phyloP scores from a whole-genome alignment of 805 yeast genomes.

The Ogataea saltuana region DNA sequence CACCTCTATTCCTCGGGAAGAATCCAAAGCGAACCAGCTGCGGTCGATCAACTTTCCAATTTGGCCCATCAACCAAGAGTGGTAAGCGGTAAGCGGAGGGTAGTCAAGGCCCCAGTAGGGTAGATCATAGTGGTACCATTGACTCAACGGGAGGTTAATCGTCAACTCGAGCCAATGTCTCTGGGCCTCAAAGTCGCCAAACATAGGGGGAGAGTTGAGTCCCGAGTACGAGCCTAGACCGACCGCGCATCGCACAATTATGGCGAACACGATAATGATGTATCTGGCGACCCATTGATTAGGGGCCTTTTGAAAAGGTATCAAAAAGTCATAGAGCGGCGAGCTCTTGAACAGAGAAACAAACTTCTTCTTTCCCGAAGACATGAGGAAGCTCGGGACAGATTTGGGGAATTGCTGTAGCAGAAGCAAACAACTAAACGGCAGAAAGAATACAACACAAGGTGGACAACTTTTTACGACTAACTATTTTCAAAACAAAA shows the following conservation, averaged over 20 bases:
- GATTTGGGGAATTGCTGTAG: not conserved
- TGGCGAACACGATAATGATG: constrained; percentile 67
- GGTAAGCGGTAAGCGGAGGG: constrained; percentile 95
- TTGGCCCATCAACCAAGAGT: constrained; percentile 76
- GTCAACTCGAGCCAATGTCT: constrained; percentile 98
- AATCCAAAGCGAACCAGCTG: constrained; percentile 72
- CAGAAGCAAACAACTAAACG: not conserved
- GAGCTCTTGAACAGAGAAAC: constrained; percentile 43
- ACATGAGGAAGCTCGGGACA: not conserved
- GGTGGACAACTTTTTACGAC: no score
- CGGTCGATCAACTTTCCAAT: constrained; percentile 66
- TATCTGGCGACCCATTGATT: constrained; percentile 91
- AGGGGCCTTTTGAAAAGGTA: constrained; percentile 75
- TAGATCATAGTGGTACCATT: constrained; percentile 90
- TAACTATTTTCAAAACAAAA: not conserved
- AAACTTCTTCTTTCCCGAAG: constrained; percentile 21
- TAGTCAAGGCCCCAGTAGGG: constrained; percentile 97
- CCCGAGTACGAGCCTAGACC: constrained; percentile 93
- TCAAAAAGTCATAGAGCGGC: constrained; percentile 76
- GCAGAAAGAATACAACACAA: not conserved
- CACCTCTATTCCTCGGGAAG: constrained; percentile 75
- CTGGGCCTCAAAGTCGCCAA: constrained; percentile 97
- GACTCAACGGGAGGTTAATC: constrained; percentile 61
- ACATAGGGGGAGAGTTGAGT: constrained; percentile 65
- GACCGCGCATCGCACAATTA: constrained; percentile 78